Base-by-base conservation (phyloP, 129 eudicot species). In the Flaveria sonorensis region DNA sequence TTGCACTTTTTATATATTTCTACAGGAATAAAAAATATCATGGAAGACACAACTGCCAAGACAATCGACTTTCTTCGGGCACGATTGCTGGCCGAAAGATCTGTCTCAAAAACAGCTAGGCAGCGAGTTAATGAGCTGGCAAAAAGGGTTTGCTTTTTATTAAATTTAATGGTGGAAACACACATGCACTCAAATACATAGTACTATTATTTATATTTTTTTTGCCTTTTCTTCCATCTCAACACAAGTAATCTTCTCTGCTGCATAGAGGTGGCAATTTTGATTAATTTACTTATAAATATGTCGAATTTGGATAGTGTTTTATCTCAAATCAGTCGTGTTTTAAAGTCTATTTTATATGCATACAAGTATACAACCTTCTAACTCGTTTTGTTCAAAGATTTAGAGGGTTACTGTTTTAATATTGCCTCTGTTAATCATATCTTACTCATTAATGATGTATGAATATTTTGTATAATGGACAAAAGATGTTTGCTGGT, bases 11-110 rank as follows among this genome's bases (percentile, higher is more conserved):
- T 26, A 60, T 68, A 39, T 10, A 15, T 18, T 57, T 82, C 21
- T 78, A 65, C 71, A 92, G 97, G 85, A 76, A 68, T 47, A 10
- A 47, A 74, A 43, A 46, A 68, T 30, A 83, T 79, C 74, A 85
- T 87, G 86, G 98, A 85, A 75, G 96, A 90, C 73, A 69, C 89
- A 55, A 78, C 87, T 75, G 81, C 68, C 78, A 91, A 82, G 88
- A 94, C 93, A n/a, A 86, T 94, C 77, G 92, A 91, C 53, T 89
- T 52, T 83, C 98, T 94, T 69, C 89, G 98, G 72, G 98, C 96
- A 61, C 83, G 90, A 21, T 87, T 94, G 74, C 79, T 86, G 67
- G 83, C 97, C 26, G 98, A 94, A 83, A 94, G 98, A 80, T 84
- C 96, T 40, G 92, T 94, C 72, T 91, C 97, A 39, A 89, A 83